Evolutionary conservation across 495 filamentous ascomycete genomes (phyloP), one percentile per base, ranked within the genome.

Genomic region (Schizothecium vesticola): DNA sequence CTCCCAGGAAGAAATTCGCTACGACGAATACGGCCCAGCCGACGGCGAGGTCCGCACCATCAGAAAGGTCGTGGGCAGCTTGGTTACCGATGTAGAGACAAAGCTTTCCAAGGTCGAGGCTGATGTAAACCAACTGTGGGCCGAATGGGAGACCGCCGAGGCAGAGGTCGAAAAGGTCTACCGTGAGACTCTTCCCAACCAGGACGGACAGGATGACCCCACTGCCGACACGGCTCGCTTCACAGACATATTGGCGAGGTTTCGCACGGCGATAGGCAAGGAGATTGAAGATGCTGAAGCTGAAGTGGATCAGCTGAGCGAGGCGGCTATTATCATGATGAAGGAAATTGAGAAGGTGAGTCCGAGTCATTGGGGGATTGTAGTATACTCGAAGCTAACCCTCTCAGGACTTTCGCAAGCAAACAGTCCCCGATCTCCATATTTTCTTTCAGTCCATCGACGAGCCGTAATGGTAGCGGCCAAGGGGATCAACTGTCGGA

Each of bases 91-190:
- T 4, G 74, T 72, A 3, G 64, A 71, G 57, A 56, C 21, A 7
- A 73, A 77, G 55, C 43, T 76, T 29, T 8, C 56, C n/a, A 64
- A 70, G 67, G 67, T 73, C 19, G 70, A 74, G 57, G 51, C 58
- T 13, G 71, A 78, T 22, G 64, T 79, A 29, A 61, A 28, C 7
- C 61, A 24, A 13, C 43, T 77, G 33, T 70, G 71, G 65, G 36
- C 21, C 8, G 68, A 75, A 36, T 69, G 67, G 66, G 67, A 72
- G 59, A 43, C 62, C 23, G 75, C 74, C 22, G 70, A 77, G 65
- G 69, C 68, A n/a, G 71, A 71, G 64, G 70, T 75, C 13, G 71
- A 72, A 59, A 76, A 62, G 62, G 63, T 76, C 58, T 24, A 71
- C 59, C 51, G 24, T 26, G 67, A 65, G 57, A 26, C 60, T 29